Percentiles rank a stretch among this genome's conserved stretches.
Evolutionary conservation across 495 filamentous ascomycete genomes (phyloP).

Genomic region (Extremus antarcticus): DNA sequence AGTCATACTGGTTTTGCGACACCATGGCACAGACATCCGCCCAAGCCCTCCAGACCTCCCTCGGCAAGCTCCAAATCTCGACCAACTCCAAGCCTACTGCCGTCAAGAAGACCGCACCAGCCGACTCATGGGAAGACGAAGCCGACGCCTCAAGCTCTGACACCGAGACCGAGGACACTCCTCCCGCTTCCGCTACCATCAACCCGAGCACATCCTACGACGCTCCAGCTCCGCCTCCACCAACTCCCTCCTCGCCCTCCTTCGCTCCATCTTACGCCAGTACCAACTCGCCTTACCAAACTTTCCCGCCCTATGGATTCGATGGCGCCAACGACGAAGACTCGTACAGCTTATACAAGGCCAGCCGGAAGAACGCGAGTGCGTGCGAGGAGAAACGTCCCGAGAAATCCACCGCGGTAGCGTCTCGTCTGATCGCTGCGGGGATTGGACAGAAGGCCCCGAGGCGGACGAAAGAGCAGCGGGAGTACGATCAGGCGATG

Average conservation of each 20-base stretch:
- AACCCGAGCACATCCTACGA: too few species aligned
- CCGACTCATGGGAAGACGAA: conserved; percentile 84
- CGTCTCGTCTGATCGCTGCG: conserved; percentile 78
- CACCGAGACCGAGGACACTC: conserved; percentile 37
- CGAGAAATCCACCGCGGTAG: conserved; percentile 88
- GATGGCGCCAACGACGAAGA: conserved; percentile 4
- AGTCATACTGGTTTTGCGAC: not conserved
- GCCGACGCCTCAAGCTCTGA: conserved; percentile 27
- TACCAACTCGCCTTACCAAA: conserved; percentile 12
- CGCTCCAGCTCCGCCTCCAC: too few species aligned
- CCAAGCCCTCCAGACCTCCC: conserved; percentile 5
- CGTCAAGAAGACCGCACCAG: conserved; percentile 40
- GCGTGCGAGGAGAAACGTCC: conserved; percentile 42
- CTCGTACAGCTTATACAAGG: too few species aligned
- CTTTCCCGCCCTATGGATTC: conserved; percentile 16
- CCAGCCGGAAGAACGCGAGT: conserved; percentile 9
- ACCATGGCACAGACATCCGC: conserved; percentile 2
- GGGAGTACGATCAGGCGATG: conserved; percentile 71
- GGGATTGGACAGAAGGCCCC: conserved; percentile 75
- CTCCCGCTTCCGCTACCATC: conserved; percentile 25
- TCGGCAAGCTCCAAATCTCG: conserved; percentile 30
- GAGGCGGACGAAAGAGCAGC: conserved; percentile 76
- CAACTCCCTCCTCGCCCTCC: conserved; percentile 34
- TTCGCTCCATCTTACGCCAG: conserved; percentile 4
- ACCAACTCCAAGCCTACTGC: conserved; percentile 23